Conservation (phyloP, 768 basidiomycete genomes). For the Rhodotorula sphaerocarpa region DNA sequence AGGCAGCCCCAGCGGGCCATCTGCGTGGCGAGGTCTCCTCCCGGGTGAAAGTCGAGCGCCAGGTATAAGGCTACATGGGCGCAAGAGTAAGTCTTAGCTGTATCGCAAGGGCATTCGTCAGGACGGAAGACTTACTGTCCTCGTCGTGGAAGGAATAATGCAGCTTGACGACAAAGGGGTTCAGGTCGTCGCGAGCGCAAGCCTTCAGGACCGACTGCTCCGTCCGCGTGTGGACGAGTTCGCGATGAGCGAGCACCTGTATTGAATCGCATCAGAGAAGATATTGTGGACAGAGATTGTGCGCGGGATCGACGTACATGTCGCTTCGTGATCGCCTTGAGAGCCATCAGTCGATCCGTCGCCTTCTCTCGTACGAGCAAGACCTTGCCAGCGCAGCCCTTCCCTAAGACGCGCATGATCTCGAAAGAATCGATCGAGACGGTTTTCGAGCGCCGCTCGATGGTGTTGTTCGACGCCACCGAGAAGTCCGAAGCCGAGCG, state of each 20-base stretch:
- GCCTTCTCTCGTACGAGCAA: conserved; percentile 75
- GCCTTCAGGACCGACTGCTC: conserved; percentile 91
- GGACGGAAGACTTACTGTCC: conserved; percentile 5
- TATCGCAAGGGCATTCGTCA: too few relatives aligned
- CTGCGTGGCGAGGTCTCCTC: conserved; percentile 94
- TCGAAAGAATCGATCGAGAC: conserved; percentile 86
- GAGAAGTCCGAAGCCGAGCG: conserved; percentile 9
- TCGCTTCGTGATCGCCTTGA: conserved; percentile 96
- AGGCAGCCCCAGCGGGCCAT: conserved; percentile 90
- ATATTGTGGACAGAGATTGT: background rate
- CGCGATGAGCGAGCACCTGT: conserved; percentile 82
- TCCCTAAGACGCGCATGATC: conserved; percentile 91
- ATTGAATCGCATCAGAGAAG: background rate
- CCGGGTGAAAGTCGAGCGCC: conserved; percentile 95
- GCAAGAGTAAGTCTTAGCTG: too few relatives aligned
- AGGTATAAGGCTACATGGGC: conserved; percentile 60
- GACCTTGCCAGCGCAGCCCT: conserved; percentile 92
- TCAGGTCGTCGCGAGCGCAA: conserved; percentile 69
- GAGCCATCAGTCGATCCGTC: conserved; percentile 64
- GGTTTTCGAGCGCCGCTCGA: conserved; percentile 48
- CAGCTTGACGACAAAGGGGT: conserved; percentile 91
- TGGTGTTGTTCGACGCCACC: background rate
- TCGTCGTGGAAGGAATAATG: conserved; percentile 84
- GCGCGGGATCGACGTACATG: conserved; percentile 46
- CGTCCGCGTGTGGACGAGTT: conserved; percentile 88